These are phyloP conservation scores for Smittium culicis DNA, from an alignment of 371 early-diverging fungal species.

Conservation along the genomic window DNA sequence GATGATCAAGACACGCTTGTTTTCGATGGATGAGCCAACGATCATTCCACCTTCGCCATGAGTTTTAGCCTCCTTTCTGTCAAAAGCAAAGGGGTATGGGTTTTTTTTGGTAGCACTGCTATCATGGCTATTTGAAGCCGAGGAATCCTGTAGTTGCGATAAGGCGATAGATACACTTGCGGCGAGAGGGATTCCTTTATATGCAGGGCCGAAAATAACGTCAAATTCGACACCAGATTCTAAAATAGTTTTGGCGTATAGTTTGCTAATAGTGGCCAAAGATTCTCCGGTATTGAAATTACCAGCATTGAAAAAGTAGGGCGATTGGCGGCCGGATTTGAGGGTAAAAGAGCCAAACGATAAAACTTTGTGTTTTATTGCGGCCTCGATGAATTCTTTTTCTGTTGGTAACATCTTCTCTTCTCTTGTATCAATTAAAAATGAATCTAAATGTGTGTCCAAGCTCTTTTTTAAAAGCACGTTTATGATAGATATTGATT, in stretches of 20 bases:
- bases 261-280: constrained; percentile 64
- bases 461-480: no score
- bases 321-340: constrained; percentile 84
- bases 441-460: no score
- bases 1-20: constrained; percentile 54
- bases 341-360: constrained; percentile 82
- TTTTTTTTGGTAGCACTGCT: constrained; percentile 33
- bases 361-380: constrained; percentile 63
- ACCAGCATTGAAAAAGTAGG: constrained; percentile 96
- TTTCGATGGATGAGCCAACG: constrained; percentile 69
- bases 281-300: constrained; percentile 81
- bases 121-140: no score
- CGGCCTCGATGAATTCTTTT: constrained; percentile 89
- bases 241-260: constrained; percentile 73
- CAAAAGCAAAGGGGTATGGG: constrained; percentile 69
- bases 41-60: constrained; percentile 94
- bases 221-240: constrained; percentile 58
- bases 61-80: constrained; percentile 96
- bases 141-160: constrained; percentile 27
- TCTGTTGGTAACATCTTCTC: no score
- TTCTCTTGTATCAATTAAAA: no score
- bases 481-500: no score
- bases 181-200: constrained; percentile 94
- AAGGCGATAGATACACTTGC: constrained; percentile 54
- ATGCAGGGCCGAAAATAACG: constrained; percentile 93